phyloP scores from a whole-genome alignment of 2,329 filamentous ascomycete species.

The Alternaria arborescens region DNA sequence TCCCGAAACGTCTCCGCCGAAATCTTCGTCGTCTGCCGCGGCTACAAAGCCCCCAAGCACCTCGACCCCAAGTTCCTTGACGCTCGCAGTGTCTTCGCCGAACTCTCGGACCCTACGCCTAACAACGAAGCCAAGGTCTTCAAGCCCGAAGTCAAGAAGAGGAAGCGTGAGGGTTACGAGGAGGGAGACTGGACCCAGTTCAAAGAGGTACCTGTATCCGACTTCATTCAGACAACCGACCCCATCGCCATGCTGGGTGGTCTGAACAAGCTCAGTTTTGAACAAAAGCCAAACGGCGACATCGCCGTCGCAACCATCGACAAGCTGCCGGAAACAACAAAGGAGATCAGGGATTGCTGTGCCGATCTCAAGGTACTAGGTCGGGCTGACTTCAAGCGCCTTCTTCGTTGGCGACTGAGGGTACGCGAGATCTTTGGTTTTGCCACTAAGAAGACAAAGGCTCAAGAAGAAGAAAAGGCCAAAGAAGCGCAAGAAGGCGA shows the following conservation, averaged over 20 bases:
- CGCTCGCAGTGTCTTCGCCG: constrained; percentile 87
- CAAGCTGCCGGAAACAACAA: constrained; percentile 73
- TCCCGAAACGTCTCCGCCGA: constrained; percentile 96
- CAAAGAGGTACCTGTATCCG: constrained; percentile 86
- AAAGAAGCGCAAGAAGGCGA: constrained; percentile 57
- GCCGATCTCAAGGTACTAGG: constrained; percentile 83
- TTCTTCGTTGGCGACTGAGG: constrained; percentile 88
- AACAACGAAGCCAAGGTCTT: constrained; percentile 99
- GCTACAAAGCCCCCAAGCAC: constrained; percentile 92
- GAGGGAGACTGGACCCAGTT: constrained; percentile 94
- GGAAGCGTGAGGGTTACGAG: constrained; percentile 96
- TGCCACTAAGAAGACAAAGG: constrained; percentile 71
- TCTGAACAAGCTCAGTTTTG: constrained; percentile 84
- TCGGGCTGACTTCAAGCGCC: constrained; percentile 89
- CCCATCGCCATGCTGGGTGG: constrained; percentile 90
- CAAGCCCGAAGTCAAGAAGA: constrained; percentile 96
- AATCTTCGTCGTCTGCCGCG: constrained; percentile 96
- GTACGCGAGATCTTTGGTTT: constrained; percentile 92
- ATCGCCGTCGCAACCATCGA: constrained; percentile 86
- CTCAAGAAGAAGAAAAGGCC: constrained; percentile 54
- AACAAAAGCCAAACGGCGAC: constrained; percentile 78
- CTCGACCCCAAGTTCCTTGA: constrained; percentile 94
- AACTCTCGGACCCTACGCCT: constrained; percentile 82
- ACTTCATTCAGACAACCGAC: constrained; percentile 93
- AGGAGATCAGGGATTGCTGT: constrained; percentile 69